Evolutionary conservation across 306 rosid genomes (phyloP).

Genomic region (Styphnolobium japonicum): DNA sequence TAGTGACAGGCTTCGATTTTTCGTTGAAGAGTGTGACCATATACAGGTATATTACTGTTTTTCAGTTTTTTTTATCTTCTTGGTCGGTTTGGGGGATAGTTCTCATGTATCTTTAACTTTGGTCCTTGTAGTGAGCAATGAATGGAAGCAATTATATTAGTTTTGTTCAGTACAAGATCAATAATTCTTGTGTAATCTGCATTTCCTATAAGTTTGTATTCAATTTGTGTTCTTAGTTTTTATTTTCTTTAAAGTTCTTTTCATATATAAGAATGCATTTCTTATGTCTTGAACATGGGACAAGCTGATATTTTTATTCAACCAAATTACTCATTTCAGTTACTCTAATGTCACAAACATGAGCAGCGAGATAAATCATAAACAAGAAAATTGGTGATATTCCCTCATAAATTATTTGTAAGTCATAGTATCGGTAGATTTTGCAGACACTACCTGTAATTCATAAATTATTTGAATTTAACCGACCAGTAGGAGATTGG

Average conservation of each 20-base stretch:
- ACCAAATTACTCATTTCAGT: not conserved
- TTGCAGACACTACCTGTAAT: too few species aligned
- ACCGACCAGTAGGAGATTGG: too few species aligned
- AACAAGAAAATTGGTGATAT: too few species aligned
- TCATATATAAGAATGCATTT: not conserved
- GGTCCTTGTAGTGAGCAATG: constrained; percentile 4
- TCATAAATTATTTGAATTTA: too few species aligned
- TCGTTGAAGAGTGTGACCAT: constrained; percentile 89
- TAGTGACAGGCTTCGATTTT: constrained; percentile 78
- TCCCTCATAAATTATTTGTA: too few species aligned
- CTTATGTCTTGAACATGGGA: not conserved
- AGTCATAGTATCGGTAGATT: too few species aligned
- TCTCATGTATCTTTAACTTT: not conserved
- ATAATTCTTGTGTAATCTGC: not conserved
- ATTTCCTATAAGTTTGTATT: not conserved
- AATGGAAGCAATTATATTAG: not conserved
- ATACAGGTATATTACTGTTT: constrained; percentile 56
- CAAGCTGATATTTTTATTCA: not conserved
- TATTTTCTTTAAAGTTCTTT: not conserved
- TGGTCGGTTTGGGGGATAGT: not conserved
- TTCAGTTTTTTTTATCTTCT: not conserved
- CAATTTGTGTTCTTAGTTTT: not conserved
- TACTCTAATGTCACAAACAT: too few species aligned
- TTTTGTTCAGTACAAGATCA: not conserved
- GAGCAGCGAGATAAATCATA: too few species aligned